Percentiles rank a stretch among this genome's conserved stretches.
Evolutionary conservation across 2,329 filamentous ascomycete species (phyloP).

Genomic region (Penicillium rolfsii): DNA sequence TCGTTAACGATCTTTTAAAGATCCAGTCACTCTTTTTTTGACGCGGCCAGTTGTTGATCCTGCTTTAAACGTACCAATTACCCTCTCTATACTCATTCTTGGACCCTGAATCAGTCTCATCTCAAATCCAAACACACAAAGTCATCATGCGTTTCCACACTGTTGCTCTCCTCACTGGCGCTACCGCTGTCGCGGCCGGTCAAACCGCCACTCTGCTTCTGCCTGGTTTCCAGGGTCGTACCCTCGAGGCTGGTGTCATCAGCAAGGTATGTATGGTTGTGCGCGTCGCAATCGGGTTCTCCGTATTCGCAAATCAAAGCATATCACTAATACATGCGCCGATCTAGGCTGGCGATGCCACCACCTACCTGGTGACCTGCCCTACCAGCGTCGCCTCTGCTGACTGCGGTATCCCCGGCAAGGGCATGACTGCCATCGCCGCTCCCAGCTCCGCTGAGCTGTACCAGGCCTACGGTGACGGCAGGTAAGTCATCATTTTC

Average conservation of each 20-base stretch:
- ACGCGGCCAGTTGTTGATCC: constrained; percentile 13
- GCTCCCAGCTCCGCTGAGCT: constrained; percentile 27
- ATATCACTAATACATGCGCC: constrained; percentile 9
- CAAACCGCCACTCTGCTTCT: constrained; percentile 29
- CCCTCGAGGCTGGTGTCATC: constrained; percentile 26
- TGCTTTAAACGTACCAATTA: constrained; percentile 12
- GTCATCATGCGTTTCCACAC: constrained; percentile 31
- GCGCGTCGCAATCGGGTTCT: background rate
- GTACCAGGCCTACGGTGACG: constrained; percentile 21
- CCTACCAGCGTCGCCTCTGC: constrained; percentile 19
- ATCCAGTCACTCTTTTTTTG: constrained; percentile 19
- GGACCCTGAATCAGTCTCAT: constrained; percentile 7
- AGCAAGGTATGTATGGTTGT: constrained; percentile 19
- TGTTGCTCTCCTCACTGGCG: constrained; percentile 32
- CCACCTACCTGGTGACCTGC: constrained; percentile 31
- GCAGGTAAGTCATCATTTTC: constrained; percentile 19
- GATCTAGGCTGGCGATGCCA: constrained; percentile 25
- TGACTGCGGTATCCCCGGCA: constrained; percentile 26
- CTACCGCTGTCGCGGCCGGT: constrained; percentile 28
- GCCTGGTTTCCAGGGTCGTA: constrained; percentile 28
- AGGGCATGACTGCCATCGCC: constrained; percentile 28
- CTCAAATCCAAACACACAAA: constrained; percentile 5
- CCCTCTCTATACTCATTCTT: constrained; percentile 4
- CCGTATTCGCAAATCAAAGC: background rate
- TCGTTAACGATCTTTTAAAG: constrained; percentile 23